Conservation (phyloP, 2,329 filamentous ascomycete species). For the Monilinia laxa region DNA sequence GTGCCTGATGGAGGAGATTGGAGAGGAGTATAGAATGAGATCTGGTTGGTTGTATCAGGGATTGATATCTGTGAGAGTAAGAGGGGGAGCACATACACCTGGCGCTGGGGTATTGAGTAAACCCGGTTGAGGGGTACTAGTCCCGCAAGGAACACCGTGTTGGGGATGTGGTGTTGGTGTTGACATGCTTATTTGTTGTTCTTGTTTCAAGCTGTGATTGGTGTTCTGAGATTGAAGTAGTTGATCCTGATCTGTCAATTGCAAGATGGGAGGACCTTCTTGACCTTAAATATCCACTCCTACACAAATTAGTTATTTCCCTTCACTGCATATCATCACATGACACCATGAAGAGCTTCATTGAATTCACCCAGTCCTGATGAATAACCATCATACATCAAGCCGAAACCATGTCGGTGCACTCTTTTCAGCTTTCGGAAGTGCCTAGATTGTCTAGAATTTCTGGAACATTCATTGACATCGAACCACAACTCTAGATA, state of each 20-base stretch:
- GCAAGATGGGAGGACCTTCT: neutral
- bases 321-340: neutral
- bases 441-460: neutral
- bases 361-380: neutral
- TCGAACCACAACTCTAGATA: neutral
- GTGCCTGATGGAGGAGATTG: slow-evolving; percentile 49
- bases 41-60: slow-evolving; percentile 24
- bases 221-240: neutral
- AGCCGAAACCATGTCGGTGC: neutral
- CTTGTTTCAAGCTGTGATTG: neutral
- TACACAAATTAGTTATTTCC: neutral
- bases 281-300: neutral
- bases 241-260: neutral
- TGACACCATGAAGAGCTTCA: neutral
- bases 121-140: slow-evolving; percentile 19
- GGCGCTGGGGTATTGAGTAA: slow-evolving; percentile 34
- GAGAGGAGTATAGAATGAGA: slow-evolving; percentile 49
- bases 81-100: slow-evolving; percentile 29
- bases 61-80: neutral
- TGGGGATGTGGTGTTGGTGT: slow-evolving; percentile 6
- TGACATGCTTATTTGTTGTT: neutral
- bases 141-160: slow-evolving; percentile 10
- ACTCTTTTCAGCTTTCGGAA: neutral
- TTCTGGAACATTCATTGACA: neutral
- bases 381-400: slow-evolving; percentile 3